Evolutionary conservation across 2,329 filamentous ascomycete species (phyloP).

Genomic region (Trichoderma sp.): DNA sequence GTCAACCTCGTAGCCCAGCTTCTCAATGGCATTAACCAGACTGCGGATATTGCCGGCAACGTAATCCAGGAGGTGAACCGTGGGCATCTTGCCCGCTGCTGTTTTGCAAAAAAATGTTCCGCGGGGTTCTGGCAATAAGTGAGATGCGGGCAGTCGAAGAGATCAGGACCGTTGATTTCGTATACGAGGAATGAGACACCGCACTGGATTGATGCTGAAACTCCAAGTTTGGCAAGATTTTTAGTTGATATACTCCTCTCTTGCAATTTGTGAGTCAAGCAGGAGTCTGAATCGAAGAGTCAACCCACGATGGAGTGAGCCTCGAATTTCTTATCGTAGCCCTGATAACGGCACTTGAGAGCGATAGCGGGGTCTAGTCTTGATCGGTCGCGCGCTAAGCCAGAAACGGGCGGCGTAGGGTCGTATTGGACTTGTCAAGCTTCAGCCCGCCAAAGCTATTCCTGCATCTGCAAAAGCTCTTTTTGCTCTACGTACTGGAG

Average conservation of each 20-base stretch:
- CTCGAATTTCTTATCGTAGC: conserved; percentile 21
- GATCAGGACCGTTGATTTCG: neutral
- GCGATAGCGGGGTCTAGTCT: conserved; percentile 19
- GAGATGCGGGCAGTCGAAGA: neutral
- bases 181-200: neutral
- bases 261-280: conserved; percentile 18
- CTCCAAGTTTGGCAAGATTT: neutral
- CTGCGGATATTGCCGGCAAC: conserved; percentile 96
- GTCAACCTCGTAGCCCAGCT: conserved; percentile 87
- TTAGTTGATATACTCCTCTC: neutral
- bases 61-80: conserved; percentile 79
- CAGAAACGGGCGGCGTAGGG: neutral
- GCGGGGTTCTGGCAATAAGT: conserved; percentile 17
- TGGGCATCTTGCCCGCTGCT: conserved; percentile 60
- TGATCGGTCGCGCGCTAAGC: conserved; percentile 7
- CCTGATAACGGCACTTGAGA: conserved; percentile 19
- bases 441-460: conserved; percentile 15
- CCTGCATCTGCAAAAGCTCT: neutral
- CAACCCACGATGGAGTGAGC: conserved; percentile 3
- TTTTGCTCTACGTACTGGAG: neutral
- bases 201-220: rapidly evolving
- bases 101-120: neutral
- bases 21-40: conserved; percentile 96
- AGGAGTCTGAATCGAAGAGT: conserved; percentile 7
- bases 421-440: conserved; percentile 9